These are phyloP conservation scores for Limonium bicolor DNA, from an alignment of 148 eudicot genomes.

Conservation along the genomic window DNA sequence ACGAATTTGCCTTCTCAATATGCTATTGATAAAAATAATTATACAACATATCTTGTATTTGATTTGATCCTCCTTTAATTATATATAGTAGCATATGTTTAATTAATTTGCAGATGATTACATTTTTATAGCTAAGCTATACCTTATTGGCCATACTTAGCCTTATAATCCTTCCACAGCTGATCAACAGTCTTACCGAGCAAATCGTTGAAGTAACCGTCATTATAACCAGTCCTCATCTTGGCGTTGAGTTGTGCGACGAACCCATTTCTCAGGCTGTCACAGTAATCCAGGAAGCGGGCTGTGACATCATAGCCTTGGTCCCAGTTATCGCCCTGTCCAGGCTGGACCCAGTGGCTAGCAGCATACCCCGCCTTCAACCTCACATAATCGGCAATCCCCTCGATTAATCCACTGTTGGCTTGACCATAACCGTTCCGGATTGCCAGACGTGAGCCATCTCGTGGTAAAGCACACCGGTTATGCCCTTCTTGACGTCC, in stretches of 20 bases:
- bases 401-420: constrained; percentile 19
- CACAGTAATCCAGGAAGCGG: constrained; percentile 28
- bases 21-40: too few species aligned
- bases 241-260: constrained; percentile 29
- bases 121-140: too few species aligned
- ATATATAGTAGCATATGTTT: too few species aligned
- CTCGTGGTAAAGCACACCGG: constrained; percentile 28
- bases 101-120: too few species aligned
- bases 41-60: too few species aligned
- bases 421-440: constrained; percentile 20
- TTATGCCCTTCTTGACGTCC: constrained; percentile 16
- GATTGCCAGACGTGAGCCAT: constrained; percentile 33
- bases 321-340: constrained; percentile 29
- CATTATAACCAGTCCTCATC: too few species aligned
- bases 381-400: constrained; percentile 35
- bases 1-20: too few species aligned
- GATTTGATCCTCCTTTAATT: too few species aligned
- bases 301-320: constrained; percentile 34
- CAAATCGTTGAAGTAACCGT: too few species aligned
- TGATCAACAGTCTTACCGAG: too few species aligned
- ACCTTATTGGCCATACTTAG: too few species aligned
- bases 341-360: constrained; percentile 19
- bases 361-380: constrained; percentile 27
- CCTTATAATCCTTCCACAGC: too few species aligned
- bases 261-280: constrained; percentile 19